phyloP scores from a whole-genome alignment of 2,329 filamentous ascomycete species.

The Aspergillus sp. region DNA sequence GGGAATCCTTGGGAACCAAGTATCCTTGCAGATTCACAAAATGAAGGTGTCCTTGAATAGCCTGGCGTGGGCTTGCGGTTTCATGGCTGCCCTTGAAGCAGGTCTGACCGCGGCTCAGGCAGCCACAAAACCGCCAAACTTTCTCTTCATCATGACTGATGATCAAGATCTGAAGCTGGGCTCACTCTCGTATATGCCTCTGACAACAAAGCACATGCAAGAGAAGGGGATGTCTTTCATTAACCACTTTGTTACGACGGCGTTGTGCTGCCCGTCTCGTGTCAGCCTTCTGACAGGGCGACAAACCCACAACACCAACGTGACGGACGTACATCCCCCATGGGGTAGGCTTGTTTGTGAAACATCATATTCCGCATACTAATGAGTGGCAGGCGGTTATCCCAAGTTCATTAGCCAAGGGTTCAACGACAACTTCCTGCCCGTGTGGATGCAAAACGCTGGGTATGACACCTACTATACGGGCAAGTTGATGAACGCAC shows the following conservation, averaged over 20 bases:
- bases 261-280: conserved; percentile 68
- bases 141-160: conserved; percentile 68
- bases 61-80: too few species aligned
- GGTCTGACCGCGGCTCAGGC: too few species aligned
- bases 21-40: too few species aligned
- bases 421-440: conserved; percentile 67
- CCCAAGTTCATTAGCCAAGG: conserved; percentile 67
- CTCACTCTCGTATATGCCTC: conserved; percentile 63
- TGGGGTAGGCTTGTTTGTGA: conserved; percentile 44
- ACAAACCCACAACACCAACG: conserved; percentile 70
- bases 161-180: conserved; percentile 66
- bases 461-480: conserved; percentile 71
- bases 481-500: conserved; percentile 69
- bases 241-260: conserved; percentile 67
- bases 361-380: too few species aligned
- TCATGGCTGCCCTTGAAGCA: too few species aligned
- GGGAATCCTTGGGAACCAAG: too few species aligned
- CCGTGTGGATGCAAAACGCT: conserved; percentile 68
- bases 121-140: conserved; percentile 48
- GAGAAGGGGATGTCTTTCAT: conserved; percentile 61
- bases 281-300: conserved; percentile 67
- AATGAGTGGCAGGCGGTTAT: conserved; percentile 46
- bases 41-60: too few species aligned
- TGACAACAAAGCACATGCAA: conserved; percentile 57
- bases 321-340: conserved; percentile 60